These are phyloP conservation scores for Globisporangium recalcitrans DNA, from an alignment of 352 stramenopile genomes.

Conservation along the genomic window DNA sequence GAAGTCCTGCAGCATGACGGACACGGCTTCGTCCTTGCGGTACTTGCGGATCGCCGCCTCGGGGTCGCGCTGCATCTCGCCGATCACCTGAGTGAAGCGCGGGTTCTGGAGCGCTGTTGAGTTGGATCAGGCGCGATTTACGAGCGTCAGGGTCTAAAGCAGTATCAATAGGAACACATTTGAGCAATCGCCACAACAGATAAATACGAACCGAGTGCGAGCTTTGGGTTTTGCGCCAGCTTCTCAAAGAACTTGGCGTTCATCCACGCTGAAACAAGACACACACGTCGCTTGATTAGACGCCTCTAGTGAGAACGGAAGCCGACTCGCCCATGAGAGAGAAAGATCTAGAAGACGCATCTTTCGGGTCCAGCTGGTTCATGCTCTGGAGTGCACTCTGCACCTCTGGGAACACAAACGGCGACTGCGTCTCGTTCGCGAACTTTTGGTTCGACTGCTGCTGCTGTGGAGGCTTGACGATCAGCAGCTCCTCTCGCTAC, in stretches of 20 bases:
- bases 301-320: too few species aligned
- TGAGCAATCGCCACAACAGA: too few species aligned
- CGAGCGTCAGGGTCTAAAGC: too few species aligned
- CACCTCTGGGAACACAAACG: constrained; percentile 72
- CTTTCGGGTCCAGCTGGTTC: constrained; percentile 58
- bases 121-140: background rate
- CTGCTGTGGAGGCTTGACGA: constrained; percentile 11
- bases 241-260: constrained; percentile 68
- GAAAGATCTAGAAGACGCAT: constrained; percentile 17
- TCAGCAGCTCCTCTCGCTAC: constrained; percentile 40
- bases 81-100: constrained; percentile 59
- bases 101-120: constrained; percentile 55
- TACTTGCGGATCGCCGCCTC: constrained; percentile 59
- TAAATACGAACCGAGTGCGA: constrained; percentile 36
- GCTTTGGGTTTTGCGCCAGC: constrained; percentile 45
- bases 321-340: too few species aligned
- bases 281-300: background rate
- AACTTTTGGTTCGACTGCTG: background rate
- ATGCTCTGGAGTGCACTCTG: constrained; percentile 58
- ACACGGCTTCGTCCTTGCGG: constrained; percentile 51
- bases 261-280: constrained; percentile 58
- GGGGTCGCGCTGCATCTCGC: constrained; percentile 65
- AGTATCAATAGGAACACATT: too few species aligned
- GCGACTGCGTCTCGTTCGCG: constrained; percentile 3
- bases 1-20: constrained; percentile 60